These are phyloP conservation scores for Lactarius psammicola DNA, from an alignment of 768 basidiomycete genomes.

Conservation along the genomic window DNA sequence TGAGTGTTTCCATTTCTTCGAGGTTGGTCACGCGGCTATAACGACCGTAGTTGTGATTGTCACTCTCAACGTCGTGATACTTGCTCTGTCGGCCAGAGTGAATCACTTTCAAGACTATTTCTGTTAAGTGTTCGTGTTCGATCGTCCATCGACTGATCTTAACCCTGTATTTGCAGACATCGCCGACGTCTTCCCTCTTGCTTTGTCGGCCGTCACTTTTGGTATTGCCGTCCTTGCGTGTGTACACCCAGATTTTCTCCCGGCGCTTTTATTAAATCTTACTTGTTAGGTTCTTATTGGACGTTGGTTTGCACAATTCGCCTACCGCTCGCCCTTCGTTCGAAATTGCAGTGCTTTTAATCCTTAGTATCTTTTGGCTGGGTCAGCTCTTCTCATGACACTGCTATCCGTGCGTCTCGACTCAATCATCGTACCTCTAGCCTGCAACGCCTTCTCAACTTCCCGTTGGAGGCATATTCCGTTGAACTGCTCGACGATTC, in stretches of 20 bases:
- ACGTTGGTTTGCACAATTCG: conserved; percentile 43
- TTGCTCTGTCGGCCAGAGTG: conserved; percentile 52
- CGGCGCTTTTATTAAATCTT: background rate
- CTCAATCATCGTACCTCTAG: conserved; percentile 32
- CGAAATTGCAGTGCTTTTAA: conserved; percentile 46
- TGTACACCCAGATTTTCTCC: conserved; percentile 28
- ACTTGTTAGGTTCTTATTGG: conserved; percentile 43
- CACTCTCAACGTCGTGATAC: conserved; percentile 47
- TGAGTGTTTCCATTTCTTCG: background rate
- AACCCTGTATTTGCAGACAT: conserved; percentile 40
- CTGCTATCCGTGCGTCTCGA: background rate
- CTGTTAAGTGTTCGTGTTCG: conserved; percentile 42
- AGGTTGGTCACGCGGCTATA: background rate
- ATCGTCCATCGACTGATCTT: background rate
- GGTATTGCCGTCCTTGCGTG: conserved; percentile 45
- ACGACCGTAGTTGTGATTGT: conserved; percentile 35
- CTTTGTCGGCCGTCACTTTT: conserved; percentile 53
- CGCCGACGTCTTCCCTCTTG: conserved; percentile 60
- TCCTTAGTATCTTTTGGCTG: conserved; percentile 54
- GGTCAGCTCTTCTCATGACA: conserved; percentile 37
- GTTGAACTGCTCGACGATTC: conserved; percentile 48
- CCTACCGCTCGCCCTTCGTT: conserved; percentile 48
- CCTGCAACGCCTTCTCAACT: conserved; percentile 60
- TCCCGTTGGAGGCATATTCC: conserved; percentile 53
- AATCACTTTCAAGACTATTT: conserved; percentile 60